These are phyloP conservation scores for Syncephalastrum racemosum DNA, from an alignment of 371 early-diverging fungal genomes.

Conservation along the genomic window DNA sequence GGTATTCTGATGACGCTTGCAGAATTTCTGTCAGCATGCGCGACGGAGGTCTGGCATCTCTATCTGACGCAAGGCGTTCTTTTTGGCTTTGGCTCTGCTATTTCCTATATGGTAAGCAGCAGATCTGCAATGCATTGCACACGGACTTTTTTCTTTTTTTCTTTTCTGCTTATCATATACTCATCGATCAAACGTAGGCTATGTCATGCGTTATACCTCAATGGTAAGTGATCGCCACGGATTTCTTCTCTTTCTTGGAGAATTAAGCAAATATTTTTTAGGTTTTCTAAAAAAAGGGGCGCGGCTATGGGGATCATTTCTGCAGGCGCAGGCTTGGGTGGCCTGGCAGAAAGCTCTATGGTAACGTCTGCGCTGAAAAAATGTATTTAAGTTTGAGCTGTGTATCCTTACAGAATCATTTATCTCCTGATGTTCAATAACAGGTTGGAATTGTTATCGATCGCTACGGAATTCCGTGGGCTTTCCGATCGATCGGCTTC, in stretches of 20 bases:
- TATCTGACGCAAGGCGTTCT: conserved; percentile 56
- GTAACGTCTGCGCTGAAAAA: conserved; percentile 5
- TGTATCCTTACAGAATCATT: neutral
- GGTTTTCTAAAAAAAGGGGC: conserved; percentile 54
- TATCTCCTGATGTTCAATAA: neutral
- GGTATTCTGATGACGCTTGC: conserved; percentile 47
- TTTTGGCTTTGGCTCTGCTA: conserved; percentile 44
- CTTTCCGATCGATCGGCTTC: conserved; percentile 37
- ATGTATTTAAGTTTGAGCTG: too few species aligned
- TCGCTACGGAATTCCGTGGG: conserved; percentile 36
- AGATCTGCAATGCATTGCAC: too few species aligned
- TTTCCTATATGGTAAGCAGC: conserved; percentile 35
- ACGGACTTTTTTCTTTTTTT: too few species aligned
- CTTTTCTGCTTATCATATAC: too few species aligned
- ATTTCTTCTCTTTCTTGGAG: too few species aligned
- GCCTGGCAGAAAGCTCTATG: conserved; percentile 47
- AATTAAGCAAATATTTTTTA: too few species aligned
- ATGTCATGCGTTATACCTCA: conserved; percentile 37
- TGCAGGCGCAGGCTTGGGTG: conserved; percentile 78
- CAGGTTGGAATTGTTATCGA: conserved; percentile 10
- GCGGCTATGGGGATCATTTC: conserved; percentile 70
- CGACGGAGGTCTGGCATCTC: conserved; percentile 53
- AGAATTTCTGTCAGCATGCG: conserved; percentile 45
- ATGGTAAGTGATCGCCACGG: conserved; percentile 9
- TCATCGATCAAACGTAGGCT: conserved; percentile 6